These are phyloP conservation scores for Diaporthe nobilis DNA, from an alignment of 2,329 filamentous ascomycete genomes.

Conservation along the genomic window DNA sequence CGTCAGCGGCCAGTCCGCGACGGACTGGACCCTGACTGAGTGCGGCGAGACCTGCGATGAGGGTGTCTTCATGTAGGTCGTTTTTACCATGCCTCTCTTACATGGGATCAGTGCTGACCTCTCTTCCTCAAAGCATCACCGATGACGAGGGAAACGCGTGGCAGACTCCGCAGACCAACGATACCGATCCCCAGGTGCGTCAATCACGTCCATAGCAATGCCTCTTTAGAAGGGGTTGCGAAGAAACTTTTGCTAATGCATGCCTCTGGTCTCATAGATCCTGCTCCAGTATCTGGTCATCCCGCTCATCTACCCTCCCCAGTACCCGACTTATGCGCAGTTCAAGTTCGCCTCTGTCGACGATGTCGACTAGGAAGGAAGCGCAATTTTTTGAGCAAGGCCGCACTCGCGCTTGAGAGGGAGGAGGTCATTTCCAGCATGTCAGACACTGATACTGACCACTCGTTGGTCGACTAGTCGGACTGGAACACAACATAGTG, in stretches of 20 bases:
- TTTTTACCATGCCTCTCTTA: fast-evolving
- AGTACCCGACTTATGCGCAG: constrained; percentile 3
- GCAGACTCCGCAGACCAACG: constrained; percentile 2
- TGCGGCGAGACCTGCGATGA: constrained; percentile 27
- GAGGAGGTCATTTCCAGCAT: background rate
- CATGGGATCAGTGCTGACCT: background rate
- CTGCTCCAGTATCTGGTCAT: constrained; percentile 8
- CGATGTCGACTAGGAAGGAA: background rate
- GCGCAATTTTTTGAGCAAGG: background rate
- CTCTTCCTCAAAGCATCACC: background rate
- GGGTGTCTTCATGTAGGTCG: constrained; percentile 18
- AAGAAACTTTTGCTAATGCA: background rate
- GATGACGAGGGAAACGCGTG: background rate
- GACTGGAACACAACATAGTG: background rate
- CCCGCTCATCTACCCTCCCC: background rate
- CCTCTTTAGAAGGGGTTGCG: fast-evolving
- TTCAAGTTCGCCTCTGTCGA: constrained; percentile 32
- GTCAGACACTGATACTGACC: background rate
- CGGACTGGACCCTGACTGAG: constrained; percentile 21
- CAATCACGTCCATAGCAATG: fast-evolving
- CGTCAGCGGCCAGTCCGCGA: background rate
- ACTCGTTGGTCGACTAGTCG: background rate
- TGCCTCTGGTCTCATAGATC: background rate
- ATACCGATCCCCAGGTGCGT: background rate
- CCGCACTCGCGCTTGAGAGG: background rate